Base-by-base conservation (phyloP, 2,329 filamentous ascomycete species). In the Cladobotryum protrusum region DNA sequence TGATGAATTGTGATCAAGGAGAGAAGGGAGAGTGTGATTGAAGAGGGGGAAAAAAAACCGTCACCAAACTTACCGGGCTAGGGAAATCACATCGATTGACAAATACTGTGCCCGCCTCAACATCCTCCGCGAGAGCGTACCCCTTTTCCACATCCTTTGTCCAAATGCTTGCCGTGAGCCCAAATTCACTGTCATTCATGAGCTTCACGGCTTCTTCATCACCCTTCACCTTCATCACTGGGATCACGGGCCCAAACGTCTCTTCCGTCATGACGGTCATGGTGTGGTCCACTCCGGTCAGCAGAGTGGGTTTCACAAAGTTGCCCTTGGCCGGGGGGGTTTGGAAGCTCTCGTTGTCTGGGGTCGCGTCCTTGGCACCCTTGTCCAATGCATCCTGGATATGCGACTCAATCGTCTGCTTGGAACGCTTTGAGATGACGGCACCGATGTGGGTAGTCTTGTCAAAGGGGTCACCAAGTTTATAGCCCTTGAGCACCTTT, bases 171-270 rank as follows among this genome's bases (percentile, higher is more conserved):
- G 91, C 92, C 3, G 92, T 96, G 54, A 97, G 76, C 5, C 92
- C 92, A 64, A 95, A 95, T 57, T 95, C 85, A 70, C 88, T 93
- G 66, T 96, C 90, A 61, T 96, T 96, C 90, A 97, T 96, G 45
- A 92, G 72, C 57, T 75, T 72, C 54, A 96, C 72, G 2, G 92
- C 92, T 68, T 96, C 89, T 15, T 79, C 79, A 61, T 96, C 92
- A 58, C 75, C 75, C 63, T 82, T 81, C 54, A 96, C 91, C 67
- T 87, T 88, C 83, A 92, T 89, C 15, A 96, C 82, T 1, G 91
- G 86, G 59, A 97, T 92, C 15, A 96, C 82, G 1, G 92, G 92
- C 0, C 92, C 92, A 64, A 97, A 97, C 0, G 91, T 96, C 75
- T 97, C 92, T 57, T 96, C 89, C 18, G 75, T 89, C 89, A 96